A percentile compares a stretch with the other conserved stretches of the same genome.
Evolutionary conservation across 345 rosid species (phyloP).

Genomic region (Pugionium cornutum): DNA sequence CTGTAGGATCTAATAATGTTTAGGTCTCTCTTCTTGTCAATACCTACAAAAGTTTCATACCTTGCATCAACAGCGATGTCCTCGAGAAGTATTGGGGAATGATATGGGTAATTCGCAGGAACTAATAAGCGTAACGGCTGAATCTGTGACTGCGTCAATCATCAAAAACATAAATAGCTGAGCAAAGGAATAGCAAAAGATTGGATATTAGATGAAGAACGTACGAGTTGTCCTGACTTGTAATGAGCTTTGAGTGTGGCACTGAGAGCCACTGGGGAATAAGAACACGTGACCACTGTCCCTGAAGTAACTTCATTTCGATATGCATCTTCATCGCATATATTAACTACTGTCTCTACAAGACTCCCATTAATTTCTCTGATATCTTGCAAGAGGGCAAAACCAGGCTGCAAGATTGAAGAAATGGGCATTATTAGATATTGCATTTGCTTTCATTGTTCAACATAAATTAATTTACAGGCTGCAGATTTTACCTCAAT

Average conservation of each 20-base stretch:
- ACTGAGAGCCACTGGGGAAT: slow-evolving; percentile 63
- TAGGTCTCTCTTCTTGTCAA: background rate
- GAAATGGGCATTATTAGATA: background rate
- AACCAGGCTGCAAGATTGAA: slow-evolving; percentile 51
- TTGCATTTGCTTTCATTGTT: background rate
- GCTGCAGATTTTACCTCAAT: slow-evolving; percentile 51
- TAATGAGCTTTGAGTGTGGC: slow-evolving; percentile 54
- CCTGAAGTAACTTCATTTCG: slow-evolving; percentile 51
- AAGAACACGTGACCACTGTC: slow-evolving; percentile 64
- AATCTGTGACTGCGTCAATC: slow-evolving; percentile 60
- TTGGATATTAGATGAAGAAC: slow-evolving; percentile 11
- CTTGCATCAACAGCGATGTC: slow-evolving; percentile 57
- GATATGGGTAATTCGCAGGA: slow-evolving; percentile 64
- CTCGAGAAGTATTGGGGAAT: slow-evolving; percentile 65
- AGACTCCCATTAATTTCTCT: slow-evolving; percentile 65
- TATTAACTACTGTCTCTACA: slow-evolving; percentile 65
- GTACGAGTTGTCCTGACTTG: slow-evolving; percentile 56
- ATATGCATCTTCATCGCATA: slow-evolving; percentile 55
- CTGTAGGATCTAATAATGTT: background rate
- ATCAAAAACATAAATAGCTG: slow-evolving; percentile 1
- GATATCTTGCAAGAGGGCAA: slow-evolving; percentile 63
- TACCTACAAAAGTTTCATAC: slow-evolving; percentile 37
- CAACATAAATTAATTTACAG: background rate
- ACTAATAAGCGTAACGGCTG: slow-evolving; percentile 70
- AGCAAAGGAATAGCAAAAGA: background rate